phyloP scores from a whole-genome alignment of 257 asterid genomes.

The Nicotiana undulata region DNA sequence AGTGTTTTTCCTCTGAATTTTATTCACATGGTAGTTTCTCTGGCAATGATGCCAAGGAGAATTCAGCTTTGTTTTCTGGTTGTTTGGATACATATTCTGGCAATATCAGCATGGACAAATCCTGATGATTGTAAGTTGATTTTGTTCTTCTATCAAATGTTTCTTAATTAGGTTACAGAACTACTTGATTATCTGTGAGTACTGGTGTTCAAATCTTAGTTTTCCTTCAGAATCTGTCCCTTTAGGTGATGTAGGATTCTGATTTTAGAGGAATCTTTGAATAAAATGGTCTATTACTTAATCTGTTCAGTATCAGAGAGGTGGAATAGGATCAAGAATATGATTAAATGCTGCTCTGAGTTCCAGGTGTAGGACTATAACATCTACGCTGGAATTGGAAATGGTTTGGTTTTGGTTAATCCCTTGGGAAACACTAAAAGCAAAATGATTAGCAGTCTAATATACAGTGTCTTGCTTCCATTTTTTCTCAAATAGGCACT shows the following conservation, averaged over 20 bases:
- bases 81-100: slow-evolving; percentile 27
- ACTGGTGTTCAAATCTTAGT: not conserved
- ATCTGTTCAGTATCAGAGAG: too few species aligned
- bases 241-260: not conserved
- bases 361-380: not conserved
- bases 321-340: not conserved
- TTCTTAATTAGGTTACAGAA: not conserved
- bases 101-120: slow-evolving; percentile 39
- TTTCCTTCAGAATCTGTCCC: not conserved
- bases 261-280: not conserved
- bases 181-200: not conserved
- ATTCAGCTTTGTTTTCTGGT: slow-evolving; percentile 28
- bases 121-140: slow-evolving; percentile 38
- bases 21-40: slow-evolving; percentile 5
- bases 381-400: not conserved
- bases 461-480: not conserved
- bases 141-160: not conserved
- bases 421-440: not conserved
- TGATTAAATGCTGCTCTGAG: too few species aligned
- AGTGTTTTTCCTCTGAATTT: not conserved
- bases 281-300: not conserved
- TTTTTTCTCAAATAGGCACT: not conserved
- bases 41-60: slow-evolving; percentile 25
- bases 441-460: not conserved
- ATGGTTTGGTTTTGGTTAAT: not conserved